Evolutionary conservation across 768 basidiomycete genomes (phyloP).

Genomic region (Podaxis mareebaensis): DNA sequence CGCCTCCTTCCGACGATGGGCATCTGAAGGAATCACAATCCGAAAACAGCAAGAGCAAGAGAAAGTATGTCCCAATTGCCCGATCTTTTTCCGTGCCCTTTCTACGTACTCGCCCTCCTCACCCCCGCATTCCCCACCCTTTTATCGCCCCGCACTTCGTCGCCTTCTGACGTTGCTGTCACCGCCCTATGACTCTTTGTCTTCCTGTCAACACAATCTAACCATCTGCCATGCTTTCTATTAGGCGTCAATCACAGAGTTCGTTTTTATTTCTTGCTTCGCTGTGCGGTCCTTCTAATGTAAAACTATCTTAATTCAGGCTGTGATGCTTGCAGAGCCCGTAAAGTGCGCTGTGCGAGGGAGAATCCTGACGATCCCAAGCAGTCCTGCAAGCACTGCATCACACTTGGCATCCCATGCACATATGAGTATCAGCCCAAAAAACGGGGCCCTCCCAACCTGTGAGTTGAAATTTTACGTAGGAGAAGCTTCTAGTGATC

Average conservation of each 20-base stretch:
- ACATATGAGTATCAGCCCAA: constrained; percentile 94
- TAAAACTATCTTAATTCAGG: constrained; percentile 41
- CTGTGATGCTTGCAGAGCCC: constrained; percentile 84
- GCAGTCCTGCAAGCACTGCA: constrained; percentile 85
- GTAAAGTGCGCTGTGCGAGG: constrained; percentile 83
- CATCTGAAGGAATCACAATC: constrained; percentile 52
- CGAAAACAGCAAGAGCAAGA: constrained; percentile 76
- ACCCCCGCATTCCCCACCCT: constrained; percentile 43
- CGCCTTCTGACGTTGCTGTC: constrained; percentile 21
- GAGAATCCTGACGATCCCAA: constrained; percentile 78
- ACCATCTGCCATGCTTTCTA: constrained; percentile 27
- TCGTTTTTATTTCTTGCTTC: constrained; percentile 28
- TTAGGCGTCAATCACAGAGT: constrained; percentile 87
- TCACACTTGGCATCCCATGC: constrained; percentile 78
- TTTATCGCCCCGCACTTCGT: constrained; percentile 31
- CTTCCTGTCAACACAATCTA: constrained; percentile 36
- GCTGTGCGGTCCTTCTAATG: constrained; percentile 3
- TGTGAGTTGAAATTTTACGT: constrained; percentile 50
- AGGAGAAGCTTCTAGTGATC: constrained; percentile 11
- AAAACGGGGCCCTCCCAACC: constrained; percentile 90
- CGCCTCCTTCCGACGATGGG: constrained; percentile 67
- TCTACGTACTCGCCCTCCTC: constrained; percentile 35
- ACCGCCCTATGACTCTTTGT: constrained; percentile 25
- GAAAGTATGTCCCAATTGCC: constrained; percentile 67
- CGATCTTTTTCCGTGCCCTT: constrained; percentile 58